A percentile compares a stretch with the other conserved stretches of the same genome.
These are phyloP conservation scores for Candolleomyces efflorescens DNA, from an alignment of 768 basidiomycete genomes.

Conservation along the genomic window DNA sequence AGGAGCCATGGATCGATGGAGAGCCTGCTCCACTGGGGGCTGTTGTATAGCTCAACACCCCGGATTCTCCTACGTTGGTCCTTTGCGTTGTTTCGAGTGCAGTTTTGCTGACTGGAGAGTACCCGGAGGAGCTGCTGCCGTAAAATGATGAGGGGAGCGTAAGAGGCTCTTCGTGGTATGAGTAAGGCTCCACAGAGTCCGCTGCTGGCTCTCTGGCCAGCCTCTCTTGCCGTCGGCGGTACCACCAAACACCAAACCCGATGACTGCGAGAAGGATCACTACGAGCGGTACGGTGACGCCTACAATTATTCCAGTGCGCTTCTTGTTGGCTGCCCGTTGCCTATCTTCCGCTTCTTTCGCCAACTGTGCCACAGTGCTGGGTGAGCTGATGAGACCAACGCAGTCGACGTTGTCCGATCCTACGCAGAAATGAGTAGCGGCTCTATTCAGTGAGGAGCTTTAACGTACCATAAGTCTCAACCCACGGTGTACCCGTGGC, in stretches of 20 bases:
- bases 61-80: neutral
- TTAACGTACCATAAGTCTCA: constrained; percentile 21
- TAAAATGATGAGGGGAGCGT: neutral
- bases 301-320: constrained; percentile 23
- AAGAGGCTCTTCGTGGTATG: neutral
- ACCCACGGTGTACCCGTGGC: constrained; percentile 28
- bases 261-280: constrained; percentile 21
- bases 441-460: neutral
- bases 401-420: constrained; percentile 27
- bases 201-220: neutral
- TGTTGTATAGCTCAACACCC: neutral
- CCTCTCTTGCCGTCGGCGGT: constrained; percentile 9
- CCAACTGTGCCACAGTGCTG: constrained; percentile 16
- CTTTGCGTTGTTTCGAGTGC: neutral
- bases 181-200: neutral
- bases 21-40: neutral
- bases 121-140: neutral
- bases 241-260: constrained; percentile 15
- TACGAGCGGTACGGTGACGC: constrained; percentile 26
- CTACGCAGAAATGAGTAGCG: constrained; percentile 4
- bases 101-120: neutral
- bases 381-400: constrained; percentile 21
- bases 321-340: constrained; percentile 1
- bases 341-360: constrained; percentile 10
- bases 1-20: constrained; percentile 1